These are phyloP conservation scores for Aspergillus sclerotiicarbonarius DNA, from an alignment of 495 filamentous ascomycete genomes.

Conservation along the genomic window DNA sequence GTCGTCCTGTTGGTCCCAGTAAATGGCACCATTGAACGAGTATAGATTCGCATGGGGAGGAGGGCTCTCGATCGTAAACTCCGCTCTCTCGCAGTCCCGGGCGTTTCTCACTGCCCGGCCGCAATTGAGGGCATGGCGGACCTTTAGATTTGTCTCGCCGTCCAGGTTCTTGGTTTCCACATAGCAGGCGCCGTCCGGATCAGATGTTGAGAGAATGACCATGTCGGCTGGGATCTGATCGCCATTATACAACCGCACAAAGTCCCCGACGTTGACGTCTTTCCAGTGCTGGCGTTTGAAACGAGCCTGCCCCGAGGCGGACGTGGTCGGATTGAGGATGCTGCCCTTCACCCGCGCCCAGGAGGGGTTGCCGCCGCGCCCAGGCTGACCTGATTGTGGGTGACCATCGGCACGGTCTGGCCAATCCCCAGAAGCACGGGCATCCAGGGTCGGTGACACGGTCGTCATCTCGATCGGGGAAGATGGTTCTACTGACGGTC, in stretches of 20 bases:
- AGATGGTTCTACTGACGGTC: not conserved
- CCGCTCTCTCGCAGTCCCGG: slow-evolving; percentile 78
- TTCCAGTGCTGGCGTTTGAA: slow-evolving; percentile 95
- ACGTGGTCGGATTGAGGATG: slow-evolving; percentile 56
- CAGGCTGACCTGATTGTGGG: slow-evolving; percentile 7
- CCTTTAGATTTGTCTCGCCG: slow-evolving; percentile 96
- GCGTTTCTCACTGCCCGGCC: slow-evolving; percentile 80
- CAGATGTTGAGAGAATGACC: slow-evolving; percentile 87
- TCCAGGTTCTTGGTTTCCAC: slow-evolving; percentile 96
- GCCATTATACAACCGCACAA: slow-evolving; percentile 90
- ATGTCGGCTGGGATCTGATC: slow-evolving; percentile 93
- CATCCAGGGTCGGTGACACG: slow-evolving; percentile 72
- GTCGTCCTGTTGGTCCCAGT: slow-evolving; percentile 72
- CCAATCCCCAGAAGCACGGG: slow-evolving; percentile 14
- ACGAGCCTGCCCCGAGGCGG: slow-evolving; percentile 57
- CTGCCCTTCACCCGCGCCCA: slow-evolving; percentile 48
- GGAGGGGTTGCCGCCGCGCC: slow-evolving; percentile 25
- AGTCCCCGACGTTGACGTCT: slow-evolving; percentile 89
- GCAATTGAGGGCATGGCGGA: slow-evolving; percentile 83
- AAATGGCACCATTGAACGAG: slow-evolving; percentile 80
- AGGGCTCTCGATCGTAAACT: slow-evolving; percentile 86
- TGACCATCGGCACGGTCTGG: not conserved
- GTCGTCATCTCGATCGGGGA: slow-evolving; percentile 82
- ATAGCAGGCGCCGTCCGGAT: slow-evolving; percentile 88
- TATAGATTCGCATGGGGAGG: slow-evolving; percentile 88